phyloP scores from a whole-genome alignment of 208 protist genomes.

The Trypanosoma congolense region DNA sequence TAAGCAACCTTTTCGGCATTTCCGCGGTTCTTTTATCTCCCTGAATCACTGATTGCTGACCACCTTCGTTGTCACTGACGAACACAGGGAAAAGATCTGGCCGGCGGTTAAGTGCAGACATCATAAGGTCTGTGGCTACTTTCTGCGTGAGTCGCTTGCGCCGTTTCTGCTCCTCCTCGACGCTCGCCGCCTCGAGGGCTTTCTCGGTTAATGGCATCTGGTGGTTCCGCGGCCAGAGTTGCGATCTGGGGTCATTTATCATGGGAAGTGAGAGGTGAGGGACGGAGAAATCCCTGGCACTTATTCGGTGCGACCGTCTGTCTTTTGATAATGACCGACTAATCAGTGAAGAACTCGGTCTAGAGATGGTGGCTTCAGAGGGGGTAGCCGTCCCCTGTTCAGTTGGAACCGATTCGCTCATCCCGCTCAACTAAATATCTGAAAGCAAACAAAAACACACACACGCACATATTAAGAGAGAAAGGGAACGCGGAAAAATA shows the following conservation, averaged over 20 bases:
- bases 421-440: no score
- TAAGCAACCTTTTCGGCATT: slow-evolving; percentile 12
- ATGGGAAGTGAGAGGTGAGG: not conserved
- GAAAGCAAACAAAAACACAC: no score
- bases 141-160: slow-evolving; percentile 18
- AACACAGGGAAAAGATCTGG: slow-evolving; percentile 28
- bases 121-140: slow-evolving; percentile 20
- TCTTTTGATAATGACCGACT: not conserved
- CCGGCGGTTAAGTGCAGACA: slow-evolving; percentile 12
- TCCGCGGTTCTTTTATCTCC: slow-evolving; percentile 1
- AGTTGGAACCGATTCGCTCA: no score
- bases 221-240: not conserved
- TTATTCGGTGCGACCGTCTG: not conserved
- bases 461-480: no score
- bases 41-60: not conserved
- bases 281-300: not conserved
- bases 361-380: no score
- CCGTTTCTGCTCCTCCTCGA: slow-evolving; percentile 1
- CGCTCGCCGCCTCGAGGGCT: not conserved
- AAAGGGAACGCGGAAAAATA: no score
- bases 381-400: no score
- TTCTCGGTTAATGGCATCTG: not conserved
- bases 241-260: not conserved
- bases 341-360: not conserved
- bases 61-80: slow-evolving; percentile 14